A percentile compares a stretch with the other conserved stretches of the same genome.
phyloP scores from a whole-genome alignment of 2,329 filamentous ascomycete genomes.

The Pyricularia grisea region DNA sequence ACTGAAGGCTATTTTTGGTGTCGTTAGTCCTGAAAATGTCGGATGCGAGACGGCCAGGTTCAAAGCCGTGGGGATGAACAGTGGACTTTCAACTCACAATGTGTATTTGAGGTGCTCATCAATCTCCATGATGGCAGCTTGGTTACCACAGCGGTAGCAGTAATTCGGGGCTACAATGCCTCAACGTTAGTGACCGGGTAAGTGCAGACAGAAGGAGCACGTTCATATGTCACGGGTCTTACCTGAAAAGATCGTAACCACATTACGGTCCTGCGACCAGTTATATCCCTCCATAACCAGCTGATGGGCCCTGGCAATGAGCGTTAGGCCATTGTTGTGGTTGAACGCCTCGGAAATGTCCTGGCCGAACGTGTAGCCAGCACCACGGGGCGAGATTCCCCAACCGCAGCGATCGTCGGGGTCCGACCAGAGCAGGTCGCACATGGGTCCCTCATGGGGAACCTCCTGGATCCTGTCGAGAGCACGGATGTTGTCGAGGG shows the following conservation, averaged over 20 bases:
- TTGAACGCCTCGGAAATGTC: constrained; percentile 99
- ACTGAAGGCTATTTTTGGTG: constrained; percentile 68
- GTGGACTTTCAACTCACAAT: constrained; percentile 58
- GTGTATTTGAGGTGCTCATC: constrained; percentile 99
- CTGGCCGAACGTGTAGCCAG: constrained; percentile 91
- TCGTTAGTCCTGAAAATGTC: not conserved
- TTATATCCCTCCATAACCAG: constrained; percentile 99
- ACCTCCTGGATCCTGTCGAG: constrained; percentile 97
- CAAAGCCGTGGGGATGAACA: not conserved
- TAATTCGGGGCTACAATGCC: constrained; percentile 67
- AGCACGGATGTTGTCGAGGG: constrained; percentile 88
- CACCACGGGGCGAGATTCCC: constrained; percentile 91
- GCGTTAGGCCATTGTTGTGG: constrained; percentile 93
- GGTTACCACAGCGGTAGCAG: constrained; percentile 98
- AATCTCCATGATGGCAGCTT: constrained; percentile 99
- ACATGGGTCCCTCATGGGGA: constrained; percentile 96
- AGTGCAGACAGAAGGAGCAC: not conserved
- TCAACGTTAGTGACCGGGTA: constrained; percentile 14
- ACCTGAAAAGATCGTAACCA: constrained; percentile 98
- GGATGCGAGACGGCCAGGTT: not conserved
- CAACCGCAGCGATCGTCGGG: constrained; percentile 94
- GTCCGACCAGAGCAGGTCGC: constrained; percentile 95
- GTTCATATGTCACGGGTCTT: constrained; percentile 16
- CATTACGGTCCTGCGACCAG: constrained; percentile 97
- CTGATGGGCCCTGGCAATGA: constrained; percentile 94